Evolutionary conservation across 257 asterid genomes (phyloP), one percentile per base, ranked within the genome.

Genomic region (Solanum chiquidenum): DNA sequence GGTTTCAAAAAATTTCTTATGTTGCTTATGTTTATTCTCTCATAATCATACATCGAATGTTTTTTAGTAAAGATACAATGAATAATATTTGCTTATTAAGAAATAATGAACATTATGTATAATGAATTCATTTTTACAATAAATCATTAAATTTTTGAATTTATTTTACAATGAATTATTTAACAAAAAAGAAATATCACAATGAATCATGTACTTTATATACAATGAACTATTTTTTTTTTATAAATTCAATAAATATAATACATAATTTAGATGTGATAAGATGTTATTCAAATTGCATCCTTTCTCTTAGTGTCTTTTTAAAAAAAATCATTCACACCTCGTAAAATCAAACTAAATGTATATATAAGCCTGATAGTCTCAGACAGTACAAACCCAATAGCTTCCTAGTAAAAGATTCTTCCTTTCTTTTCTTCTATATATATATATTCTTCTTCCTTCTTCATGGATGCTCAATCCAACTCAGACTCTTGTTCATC

Each of bases 391-490:
- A 0, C 27, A 58, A 58, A 21, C 68, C 27, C 3, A 74, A 74
- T 21, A 29, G 38, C 23, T 20, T 55, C 64, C 25, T 20, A 23
- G 35, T 25, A 66, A 34, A 73, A 73, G 29, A 72, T 72, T 9
- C 29, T 73, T 73, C 80, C 14, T 18, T 68, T 66, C 20, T 14
- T 64, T 64, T 62, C 29, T 9, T 23, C 12, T 58, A 42, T 42
- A 42, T 42, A 58, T 20, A 8, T 60, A 3, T 66, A 16, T 2
- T 11, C 4, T 11, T 44, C 5, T 13, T 31, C n/a, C n/a, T 34
- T 73, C 13, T 27, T 31, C 42, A 92, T 92, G 93, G 92, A 91
- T 34, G 90, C 87, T 74, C 92, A 90, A 85, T 83, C 90, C 4
- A 40, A 94, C 40, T 90, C 92, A 80, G 46, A 86, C 49, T 5